Conservation (phyloP, 208 protist species). For the Spongospora subterranea region DNA sequence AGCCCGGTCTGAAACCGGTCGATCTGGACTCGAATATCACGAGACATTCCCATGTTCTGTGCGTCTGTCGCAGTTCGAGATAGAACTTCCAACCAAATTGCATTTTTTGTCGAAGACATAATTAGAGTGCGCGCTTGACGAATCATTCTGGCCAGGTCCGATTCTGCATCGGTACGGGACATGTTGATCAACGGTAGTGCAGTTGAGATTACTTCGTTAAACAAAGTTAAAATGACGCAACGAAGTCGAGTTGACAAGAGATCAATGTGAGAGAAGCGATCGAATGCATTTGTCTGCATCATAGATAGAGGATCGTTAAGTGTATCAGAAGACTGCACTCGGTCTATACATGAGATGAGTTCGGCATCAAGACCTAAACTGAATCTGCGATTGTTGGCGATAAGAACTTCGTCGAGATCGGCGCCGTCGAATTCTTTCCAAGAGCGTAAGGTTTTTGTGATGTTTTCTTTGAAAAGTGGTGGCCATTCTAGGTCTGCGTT, state of each 20-base stretch:
- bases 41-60: slow-evolving; percentile 34
- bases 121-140: not conserved
- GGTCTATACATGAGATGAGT: slow-evolving; percentile 15
- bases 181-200: slow-evolving; percentile 5
- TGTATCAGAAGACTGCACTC: not conserved
- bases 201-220: not conserved
- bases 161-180: slow-evolving; percentile 11
- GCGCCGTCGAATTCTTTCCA: not conserved
- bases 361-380: not conserved
- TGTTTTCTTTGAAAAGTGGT: not conserved
- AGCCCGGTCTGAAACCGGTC: not conserved
- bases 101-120: slow-evolving; percentile 8
- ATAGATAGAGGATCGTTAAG: not conserved
- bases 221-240: not conserved
- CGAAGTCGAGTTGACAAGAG: not conserved
- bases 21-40: not conserved
- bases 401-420: not conserved
- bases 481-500: not conserved
- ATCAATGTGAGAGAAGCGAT: not conserved
- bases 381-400: not conserved
- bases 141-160: not conserved
- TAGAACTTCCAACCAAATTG: not conserved
- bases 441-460: not conserved
- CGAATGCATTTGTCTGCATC: not conserved
- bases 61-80: not conserved